A percentile compares a stretch with the other conserved stretches of the same genome.
These are phyloP conservation scores for Aspergillus flavus DNA, from an alignment of 2,329 filamentous ascomycete genomes.

Conservation along the genomic window DNA sequence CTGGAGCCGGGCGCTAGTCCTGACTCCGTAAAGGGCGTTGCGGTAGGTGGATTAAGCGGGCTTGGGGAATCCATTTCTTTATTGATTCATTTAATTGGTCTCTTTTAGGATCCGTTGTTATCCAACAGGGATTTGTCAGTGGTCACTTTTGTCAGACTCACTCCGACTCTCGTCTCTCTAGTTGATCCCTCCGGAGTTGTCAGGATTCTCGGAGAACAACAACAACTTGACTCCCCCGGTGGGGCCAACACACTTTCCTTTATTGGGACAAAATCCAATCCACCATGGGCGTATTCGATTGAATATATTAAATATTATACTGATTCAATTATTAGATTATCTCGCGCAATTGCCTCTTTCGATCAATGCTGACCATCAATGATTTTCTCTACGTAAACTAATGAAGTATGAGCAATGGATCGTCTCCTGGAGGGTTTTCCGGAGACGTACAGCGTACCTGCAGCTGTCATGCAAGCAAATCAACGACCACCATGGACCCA, in stretches of 20 bases:
- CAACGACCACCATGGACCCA: background rate
- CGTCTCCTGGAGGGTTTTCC: background rate
- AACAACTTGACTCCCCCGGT: background rate
- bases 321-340: too few relatives aligned
- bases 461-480: slow-evolving; percentile 20
- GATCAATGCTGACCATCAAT: background rate
- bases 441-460: slow-evolving; percentile 17
- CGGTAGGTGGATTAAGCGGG: slow-evolving; percentile 8
- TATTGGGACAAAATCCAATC: too few relatives aligned
- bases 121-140: background rate
- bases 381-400: background rate
- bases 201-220: background rate
- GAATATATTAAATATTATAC: too few relatives aligned
- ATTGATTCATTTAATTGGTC: background rate
- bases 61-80: background rate
- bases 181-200: background rate
- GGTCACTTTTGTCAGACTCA: background rate
- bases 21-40: slow-evolving; percentile 7
- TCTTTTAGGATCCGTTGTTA: background rate
- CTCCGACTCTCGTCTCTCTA: background rate
- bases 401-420: background rate
- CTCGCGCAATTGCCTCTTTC: background rate
- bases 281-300: too few relatives aligned
- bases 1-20: slow-evolving; percentile 9
- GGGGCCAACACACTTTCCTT: background rate